These are phyloP conservation scores for Schizophyllum commune DNA, from an alignment of 1,284 basidiomycete species.

Conservation along the genomic window DNA sequence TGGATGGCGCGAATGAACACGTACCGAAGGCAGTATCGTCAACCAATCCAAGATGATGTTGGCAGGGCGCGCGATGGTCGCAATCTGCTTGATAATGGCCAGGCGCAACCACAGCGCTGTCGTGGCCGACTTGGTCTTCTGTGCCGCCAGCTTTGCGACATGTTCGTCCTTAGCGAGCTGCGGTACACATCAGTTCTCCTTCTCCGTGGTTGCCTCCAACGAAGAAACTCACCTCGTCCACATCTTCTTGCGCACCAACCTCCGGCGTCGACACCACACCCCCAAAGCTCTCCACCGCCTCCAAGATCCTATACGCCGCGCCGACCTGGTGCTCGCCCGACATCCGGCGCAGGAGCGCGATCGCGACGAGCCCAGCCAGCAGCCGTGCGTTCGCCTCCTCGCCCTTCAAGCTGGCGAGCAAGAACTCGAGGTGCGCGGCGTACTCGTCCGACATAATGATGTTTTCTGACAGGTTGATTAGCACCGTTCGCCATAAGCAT, in stretches of 20 bases:
- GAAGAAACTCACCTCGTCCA: conserved; percentile 32
- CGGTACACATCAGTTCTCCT: neutral
- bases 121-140: conserved; percentile 51
- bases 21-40: neutral
- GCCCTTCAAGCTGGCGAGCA: conserved; percentile 44
- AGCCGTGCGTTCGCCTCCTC: conserved; percentile 43
- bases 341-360: conserved; percentile 44
- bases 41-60: conserved; percentile 42
- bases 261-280: conserved; percentile 35
- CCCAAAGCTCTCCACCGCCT: conserved; percentile 36
- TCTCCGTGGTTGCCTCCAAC: neutral
- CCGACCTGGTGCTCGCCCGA: conserved; percentile 51
- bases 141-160: conserved; percentile 39
- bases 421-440: conserved; percentile 28
- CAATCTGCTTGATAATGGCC: conserved; percentile 41
- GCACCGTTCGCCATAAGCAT: no score
- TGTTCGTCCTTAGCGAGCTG: conserved; percentile 35
- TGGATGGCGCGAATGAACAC: conserved; percentile 22
- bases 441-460: conserved; percentile 43
- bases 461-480: conserved; percentile 39
- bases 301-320: conserved; percentile 42
- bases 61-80: conserved; percentile 39
- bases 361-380: conserved; percentile 52
- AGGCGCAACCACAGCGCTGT: conserved; percentile 51
- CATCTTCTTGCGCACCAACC: conserved; percentile 26